A percentile compares a stretch with the other conserved stretches of the same genome.
Evolutionary conservation across 805 yeast species (phyloP).

Genomic region (Wickerhamiella brachini): DNA sequence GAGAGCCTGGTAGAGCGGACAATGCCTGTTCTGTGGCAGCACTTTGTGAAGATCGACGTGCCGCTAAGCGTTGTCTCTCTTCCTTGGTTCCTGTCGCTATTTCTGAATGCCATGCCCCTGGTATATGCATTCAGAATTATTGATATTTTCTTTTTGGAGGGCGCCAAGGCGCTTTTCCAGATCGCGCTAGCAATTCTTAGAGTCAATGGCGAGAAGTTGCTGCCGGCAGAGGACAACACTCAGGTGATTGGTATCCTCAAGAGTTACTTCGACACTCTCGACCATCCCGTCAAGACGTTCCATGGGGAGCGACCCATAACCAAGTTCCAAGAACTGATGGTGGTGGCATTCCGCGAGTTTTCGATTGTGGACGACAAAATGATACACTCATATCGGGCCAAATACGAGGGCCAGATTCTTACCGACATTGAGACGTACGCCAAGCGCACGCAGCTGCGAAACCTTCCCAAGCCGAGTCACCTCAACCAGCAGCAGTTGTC

Average conservation of each 20-base stretch:
- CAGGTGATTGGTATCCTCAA: slow-evolving; percentile 76
- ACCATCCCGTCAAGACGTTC: slow-evolving; percentile 28
- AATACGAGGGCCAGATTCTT: slow-evolving; percentile 61
- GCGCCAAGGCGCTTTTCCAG: slow-evolving; percentile 79
- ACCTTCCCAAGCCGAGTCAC: slow-evolving; percentile 60
- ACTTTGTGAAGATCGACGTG: slow-evolving; percentile 63
- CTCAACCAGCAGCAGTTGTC: slow-evolving; percentile 46
- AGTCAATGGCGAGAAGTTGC: slow-evolving; percentile 71
- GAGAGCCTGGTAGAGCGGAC: slow-evolving; percentile 81
- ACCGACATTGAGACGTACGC: slow-evolving; percentile 82
- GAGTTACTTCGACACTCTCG: slow-evolving; percentile 63
- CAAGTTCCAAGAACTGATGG: slow-evolving; percentile 77
- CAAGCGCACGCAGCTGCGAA: slow-evolving; percentile 80
- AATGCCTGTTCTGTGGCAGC: slow-evolving; percentile 80
- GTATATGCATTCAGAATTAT: slow-evolving; percentile 84
- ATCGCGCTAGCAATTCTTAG: slow-evolving; percentile 84
- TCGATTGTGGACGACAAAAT: slow-evolving; percentile 61
- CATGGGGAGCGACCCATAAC: slow-evolving; percentile 46
- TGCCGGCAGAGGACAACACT: slow-evolving; percentile 82
- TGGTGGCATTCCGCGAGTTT: slow-evolving; percentile 87
- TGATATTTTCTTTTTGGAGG: slow-evolving; percentile 82
- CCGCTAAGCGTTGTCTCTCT: slow-evolving; percentile 85
- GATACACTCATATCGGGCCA: slow-evolving; percentile 54
- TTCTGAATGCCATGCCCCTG: slow-evolving; percentile 85
- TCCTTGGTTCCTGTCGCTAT: slow-evolving; percentile 92